Evolutionary conservation across 768 basidiomycete genomes (phyloP).

Genomic region (Hygrocybe coccinea): DNA sequence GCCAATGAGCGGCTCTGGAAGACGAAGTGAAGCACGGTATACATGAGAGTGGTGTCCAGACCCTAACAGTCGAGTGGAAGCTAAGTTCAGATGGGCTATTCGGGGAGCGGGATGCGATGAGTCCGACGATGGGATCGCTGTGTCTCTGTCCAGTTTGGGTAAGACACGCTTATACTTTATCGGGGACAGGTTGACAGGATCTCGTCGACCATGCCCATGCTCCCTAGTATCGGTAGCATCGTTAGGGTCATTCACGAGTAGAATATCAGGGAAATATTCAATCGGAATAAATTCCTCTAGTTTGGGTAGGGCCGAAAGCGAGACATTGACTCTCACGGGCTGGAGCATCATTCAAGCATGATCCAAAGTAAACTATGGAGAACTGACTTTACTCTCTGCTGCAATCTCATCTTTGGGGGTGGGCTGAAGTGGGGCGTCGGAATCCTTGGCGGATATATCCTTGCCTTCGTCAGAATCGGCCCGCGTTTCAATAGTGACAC

Average conservation of each 20-base stretch:
- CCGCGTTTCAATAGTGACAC: not conserved
- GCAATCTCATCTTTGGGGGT: not conserved
- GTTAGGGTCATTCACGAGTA: conserved; percentile 23
- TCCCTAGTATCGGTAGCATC: no score
- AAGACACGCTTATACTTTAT: conserved; percentile 17
- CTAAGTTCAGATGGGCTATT: conserved; percentile 15
- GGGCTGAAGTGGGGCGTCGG: no score
- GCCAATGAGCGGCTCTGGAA: conserved; percentile 29
- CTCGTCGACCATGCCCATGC: not conserved
- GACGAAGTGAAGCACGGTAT: conserved; percentile 34
- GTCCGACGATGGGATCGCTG: no score
- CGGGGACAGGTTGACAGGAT: not conserved
- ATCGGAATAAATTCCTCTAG: conserved; percentile 21
- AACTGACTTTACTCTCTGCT: not conserved
- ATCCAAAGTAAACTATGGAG: not conserved
- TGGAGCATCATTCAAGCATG: not conserved
- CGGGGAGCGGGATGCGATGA: not conserved
- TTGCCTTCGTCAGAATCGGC: not conserved
- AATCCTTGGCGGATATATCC: not conserved
- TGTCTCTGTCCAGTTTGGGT: conserved; percentile 6
- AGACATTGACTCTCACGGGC: not conserved
- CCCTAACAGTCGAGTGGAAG: conserved; percentile 17
- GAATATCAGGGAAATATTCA: conserved; percentile 20
- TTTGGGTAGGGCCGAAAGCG: conserved; percentile 10
- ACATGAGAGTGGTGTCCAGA: conserved; percentile 29